Base-by-base conservation (phyloP, 116 monocot genomes). In the Cymodocea nodosa region DNA sequence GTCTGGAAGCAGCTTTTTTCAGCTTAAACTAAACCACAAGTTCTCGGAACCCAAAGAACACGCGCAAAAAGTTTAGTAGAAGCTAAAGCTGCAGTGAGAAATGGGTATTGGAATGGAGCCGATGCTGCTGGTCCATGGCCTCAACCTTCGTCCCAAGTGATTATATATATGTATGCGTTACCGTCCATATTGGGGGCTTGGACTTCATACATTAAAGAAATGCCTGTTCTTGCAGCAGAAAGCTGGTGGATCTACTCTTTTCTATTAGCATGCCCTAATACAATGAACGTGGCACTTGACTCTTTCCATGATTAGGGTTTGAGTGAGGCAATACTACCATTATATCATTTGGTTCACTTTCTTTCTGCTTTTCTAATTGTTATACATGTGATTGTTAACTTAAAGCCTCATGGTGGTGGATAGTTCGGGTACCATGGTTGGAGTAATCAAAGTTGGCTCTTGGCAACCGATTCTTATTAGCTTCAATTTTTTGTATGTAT, bases 231-330 rank as follows among this genome's bases (percentile, higher is more conserved):
- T 44, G 44, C 44, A 6, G 11, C 44, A 44, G 44, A 56, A 56
- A 56, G 56, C 19, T 22, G 23, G 20, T 19, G 56, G 56, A 8
- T 23, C 56, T 56, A 22, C 44, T 44, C 44, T 44, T 44, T 44
- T 44, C 11, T 44, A 44, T 44, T 44, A 44, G 14, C 18, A 54
- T 12, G 54, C 20, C 5, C 54, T n/a, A 16, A 54, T 16, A 1
- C 2, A 19, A 0, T 36, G 37, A 61, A 61, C 10, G 36, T 61
- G 36, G 61, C 61, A 35, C 7, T 61, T 61, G 61, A 61, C 36
- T 61, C 61, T 24, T 37, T 61, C 36, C 17, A 19, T 61, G 61
- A 61, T 61, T 61, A 61, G 61, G 18, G 37, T 16, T 57, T 57
- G 19, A 36, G 61, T 16, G 19, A 35, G 36, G 35, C 37, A 30